These are phyloP conservation scores for Hirsutella rhossiliensis DNA, from an alignment of 2,329 filamentous ascomycete species.

Conservation along the genomic window DNA sequence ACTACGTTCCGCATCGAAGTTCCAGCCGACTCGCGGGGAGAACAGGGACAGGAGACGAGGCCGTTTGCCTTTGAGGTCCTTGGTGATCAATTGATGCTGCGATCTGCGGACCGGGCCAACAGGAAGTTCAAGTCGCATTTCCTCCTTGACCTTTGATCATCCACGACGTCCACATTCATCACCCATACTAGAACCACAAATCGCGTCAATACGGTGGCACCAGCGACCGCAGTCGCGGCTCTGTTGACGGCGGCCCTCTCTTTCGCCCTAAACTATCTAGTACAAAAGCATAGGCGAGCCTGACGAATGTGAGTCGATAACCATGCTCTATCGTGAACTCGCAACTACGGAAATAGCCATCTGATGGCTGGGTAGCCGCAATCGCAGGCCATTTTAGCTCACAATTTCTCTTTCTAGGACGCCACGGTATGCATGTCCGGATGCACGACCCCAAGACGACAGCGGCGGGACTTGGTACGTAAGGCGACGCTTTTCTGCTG, in stretches of 20 bases:
- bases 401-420: too few relatives aligned
- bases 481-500: too few relatives aligned
- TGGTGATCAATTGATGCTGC: conserved; percentile 75
- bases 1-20: conserved; percentile 73
- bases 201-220: neutral
- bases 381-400: too few relatives aligned
- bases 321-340: too few relatives aligned
- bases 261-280: too few relatives aligned
- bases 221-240: neutral
- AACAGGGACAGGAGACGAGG: conserved; percentile 8
- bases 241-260: too few relatives aligned
- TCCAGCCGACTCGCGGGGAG: conserved; percentile 21
- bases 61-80: conserved; percentile 69
- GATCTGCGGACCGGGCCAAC: conserved; percentile 74
- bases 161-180: too few relatives aligned
- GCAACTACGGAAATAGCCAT: too few relatives aligned
- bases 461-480: too few relatives aligned
- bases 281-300: neutral
- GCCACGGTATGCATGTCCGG: too few relatives aligned
- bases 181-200: neutral
- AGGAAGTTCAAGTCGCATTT: conserved; percentile 87
- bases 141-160: conserved; percentile 54
- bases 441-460: too few relatives aligned
- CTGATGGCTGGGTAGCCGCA: too few relatives aligned
- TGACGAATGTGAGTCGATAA: neutral